A percentile compares a stretch with the other conserved stretches of the same genome.
Conservation (phyloP, 2,329 filamentous ascomycete species). For the Lizonia empirigonia region DNA sequence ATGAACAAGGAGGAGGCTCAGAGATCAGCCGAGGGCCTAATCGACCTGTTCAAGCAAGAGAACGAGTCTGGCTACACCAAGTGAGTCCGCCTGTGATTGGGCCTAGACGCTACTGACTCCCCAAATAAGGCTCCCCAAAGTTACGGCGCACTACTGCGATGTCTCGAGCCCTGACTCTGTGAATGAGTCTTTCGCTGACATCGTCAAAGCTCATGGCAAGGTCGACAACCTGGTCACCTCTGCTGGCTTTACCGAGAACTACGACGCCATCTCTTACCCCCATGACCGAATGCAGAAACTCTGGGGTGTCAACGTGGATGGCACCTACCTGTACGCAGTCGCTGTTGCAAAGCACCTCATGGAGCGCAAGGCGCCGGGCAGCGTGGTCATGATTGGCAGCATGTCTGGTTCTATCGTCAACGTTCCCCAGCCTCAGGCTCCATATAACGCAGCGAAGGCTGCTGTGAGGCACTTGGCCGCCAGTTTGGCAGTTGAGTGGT, state of each 20-base stretch:
- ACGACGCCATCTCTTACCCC: slow-evolving; percentile 87
- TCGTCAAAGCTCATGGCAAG: slow-evolving; percentile 74
- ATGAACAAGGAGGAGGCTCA: slow-evolving; percentile 89
- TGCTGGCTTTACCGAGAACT: slow-evolving; percentile 97
- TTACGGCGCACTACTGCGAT: slow-evolving; percentile 89
- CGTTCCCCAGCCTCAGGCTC: slow-evolving; percentile 89
- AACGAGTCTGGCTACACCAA: slow-evolving; percentile 63
- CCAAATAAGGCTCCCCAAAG: slow-evolving; percentile 68
- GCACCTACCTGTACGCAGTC: slow-evolving; percentile 87
- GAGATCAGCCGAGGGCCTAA: slow-evolving; percentile 73
- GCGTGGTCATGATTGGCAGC: slow-evolving; percentile 92
- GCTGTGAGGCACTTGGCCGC: slow-evolving; percentile 87
- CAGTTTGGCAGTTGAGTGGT: slow-evolving; percentile 93
- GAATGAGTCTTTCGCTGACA: slow-evolving; percentile 71
- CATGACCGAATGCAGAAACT: slow-evolving; percentile 90
- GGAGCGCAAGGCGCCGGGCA: slow-evolving; percentile 76
- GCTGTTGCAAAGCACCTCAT: slow-evolving; percentile 87
- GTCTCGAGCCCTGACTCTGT: slow-evolving; percentile 83
- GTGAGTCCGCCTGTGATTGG: slow-evolving; percentile 49
- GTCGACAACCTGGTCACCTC: slow-evolving; percentile 93
- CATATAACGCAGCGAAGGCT: slow-evolving; percentile 93
- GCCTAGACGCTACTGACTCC: neutral
- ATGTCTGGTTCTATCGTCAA: slow-evolving; percentile 96
- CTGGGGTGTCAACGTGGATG: slow-evolving; percentile 92
- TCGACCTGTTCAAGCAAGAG: slow-evolving; percentile 77